phyloP scores from a whole-genome alignment of 352 stramenopile genomes.

The Elongisporangium prolatum region DNA sequence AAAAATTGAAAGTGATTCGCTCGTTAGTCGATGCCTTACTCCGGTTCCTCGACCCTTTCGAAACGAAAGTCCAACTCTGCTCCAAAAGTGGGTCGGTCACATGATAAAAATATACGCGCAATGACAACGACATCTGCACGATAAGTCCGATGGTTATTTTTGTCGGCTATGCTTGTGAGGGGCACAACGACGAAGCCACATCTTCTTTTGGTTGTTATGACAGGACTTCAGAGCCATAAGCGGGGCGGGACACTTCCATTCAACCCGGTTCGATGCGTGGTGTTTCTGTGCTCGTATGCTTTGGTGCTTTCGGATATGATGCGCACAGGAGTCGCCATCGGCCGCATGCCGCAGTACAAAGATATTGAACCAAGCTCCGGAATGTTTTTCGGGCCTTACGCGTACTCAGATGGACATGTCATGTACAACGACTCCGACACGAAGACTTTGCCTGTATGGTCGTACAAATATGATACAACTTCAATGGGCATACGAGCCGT shows the following conservation, averaged over 20 bases:
- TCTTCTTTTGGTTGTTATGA: too few species aligned
- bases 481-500: neutral
- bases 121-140: too few species aligned
- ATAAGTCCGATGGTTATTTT: too few species aligned
- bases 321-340: conserved; percentile 5
- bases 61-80: too few species aligned
- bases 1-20: too few species aligned
- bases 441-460: conserved; percentile 4
- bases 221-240: neutral
- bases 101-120: too few species aligned
- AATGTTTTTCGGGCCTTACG: conserved; percentile 9
- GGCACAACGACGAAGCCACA: too few species aligned
- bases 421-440: conserved; percentile 4
- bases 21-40: too few species aligned
- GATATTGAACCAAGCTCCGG: conserved; percentile 1
- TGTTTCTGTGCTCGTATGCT: conserved; percentile 12
- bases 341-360: neutral
- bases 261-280: conserved; percentile 5
- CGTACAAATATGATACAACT: neutral
- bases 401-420: conserved; percentile 2
- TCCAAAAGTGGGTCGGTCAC: too few species aligned
- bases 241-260: conserved; percentile 3
- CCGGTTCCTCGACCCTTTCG: too few species aligned
- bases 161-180: too few species aligned
- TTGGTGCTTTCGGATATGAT: conserved; percentile 16